Evolutionary conservation across 306 rosid genomes (phyloP).

Genomic region (Glycine tomentella): DNA sequence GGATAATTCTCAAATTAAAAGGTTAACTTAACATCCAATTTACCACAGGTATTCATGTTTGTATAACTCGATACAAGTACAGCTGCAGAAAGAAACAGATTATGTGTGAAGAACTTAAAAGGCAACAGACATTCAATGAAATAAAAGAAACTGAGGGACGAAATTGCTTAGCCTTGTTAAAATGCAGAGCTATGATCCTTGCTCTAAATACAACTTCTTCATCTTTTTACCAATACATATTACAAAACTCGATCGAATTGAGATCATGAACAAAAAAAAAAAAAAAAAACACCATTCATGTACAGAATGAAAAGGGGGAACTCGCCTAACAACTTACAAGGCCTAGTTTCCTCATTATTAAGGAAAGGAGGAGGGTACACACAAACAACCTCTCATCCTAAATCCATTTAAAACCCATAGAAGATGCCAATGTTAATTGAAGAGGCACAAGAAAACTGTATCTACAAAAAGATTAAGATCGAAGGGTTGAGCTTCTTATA

Average conservation of each 20-base stretch:
- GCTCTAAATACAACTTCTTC: constrained; percentile 48
- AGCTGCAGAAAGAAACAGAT: no score
- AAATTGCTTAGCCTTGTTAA: constrained; percentile 26
- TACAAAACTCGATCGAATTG: constrained; percentile 49
- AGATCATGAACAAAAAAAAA: constrained; percentile 47
- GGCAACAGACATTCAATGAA: no score
- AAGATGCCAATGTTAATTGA: constrained; percentile 35
- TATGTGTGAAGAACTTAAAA: no score
- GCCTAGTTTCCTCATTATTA: constrained; percentile 46
- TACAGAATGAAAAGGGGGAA: constrained; percentile 25
- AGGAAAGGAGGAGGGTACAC: constrained; percentile 94
- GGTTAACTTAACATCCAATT: no score
- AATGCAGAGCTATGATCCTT: constrained; percentile 33
- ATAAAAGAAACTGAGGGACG: background rate
- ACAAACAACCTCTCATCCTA: constrained; percentile 95
- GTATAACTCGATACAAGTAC: no score
- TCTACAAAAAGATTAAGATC: constrained; percentile 58
- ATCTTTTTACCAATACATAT: constrained; percentile 42
- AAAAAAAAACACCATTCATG: constrained; percentile 31
- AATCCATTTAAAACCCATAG: constrained; percentile 54
- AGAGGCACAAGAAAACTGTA: constrained; percentile 45
- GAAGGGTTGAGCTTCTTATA: constrained; percentile 30
- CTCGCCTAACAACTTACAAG: constrained; percentile 42
- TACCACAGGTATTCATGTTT: no score
- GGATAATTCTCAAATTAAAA: no score